Evolutionary conservation across 768 basidiomycete species (phyloP), one percentile per base, ranked within the genome.

Genomic region (Tubosaeta sp.): DNA sequence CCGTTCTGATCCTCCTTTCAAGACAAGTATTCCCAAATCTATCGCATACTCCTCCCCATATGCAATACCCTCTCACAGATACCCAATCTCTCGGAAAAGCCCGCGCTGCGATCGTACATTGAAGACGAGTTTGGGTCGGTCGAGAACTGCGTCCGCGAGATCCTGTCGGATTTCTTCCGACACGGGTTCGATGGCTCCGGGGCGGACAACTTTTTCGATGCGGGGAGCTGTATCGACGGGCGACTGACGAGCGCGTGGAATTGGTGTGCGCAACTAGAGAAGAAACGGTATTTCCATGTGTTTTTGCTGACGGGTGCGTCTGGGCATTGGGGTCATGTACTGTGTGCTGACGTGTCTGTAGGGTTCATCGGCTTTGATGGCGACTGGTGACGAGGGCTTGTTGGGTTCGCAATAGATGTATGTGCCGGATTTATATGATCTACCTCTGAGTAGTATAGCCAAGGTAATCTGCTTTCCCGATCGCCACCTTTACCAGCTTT

Each of bases 11-110:
- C 5, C n/a, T 21, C 31, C 31, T 18, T 12, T 1, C 3, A 30
- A 79, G 79, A 93, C 77, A 93, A 93, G 65, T 93, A 93, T 70
- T 90, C 90, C 12, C 90, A 93, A 64, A 87, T 93, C 43, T 93
- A 92, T 70, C 86, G 90, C 58, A 93, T 93, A 62, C 81, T 92
- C 19, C 76, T 92, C 22, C 90, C 90, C 4, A 87, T 93, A 51
- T 91, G 88, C 73, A 92, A 86, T 58, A 82, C 88, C 25, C 77
- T 93, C 46, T 74, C 76, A 3, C 84, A 90, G 55, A 86, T 92
- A 52, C 82, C 86, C 13, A 59, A 62, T n/a, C 71, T 92, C 19
- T 73, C 76, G 7, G 71, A 79, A 45, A 89, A 84, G 56, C 87
- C 88, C 14, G 84, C 87, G 9, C 61, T 93, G 29, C 76, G 74